Evolutionary conservation across 371 early-diverging fungal genomes (phyloP), one percentile per base, ranked within the genome.

Genomic region (Apophysomyces elegans): DNA sequence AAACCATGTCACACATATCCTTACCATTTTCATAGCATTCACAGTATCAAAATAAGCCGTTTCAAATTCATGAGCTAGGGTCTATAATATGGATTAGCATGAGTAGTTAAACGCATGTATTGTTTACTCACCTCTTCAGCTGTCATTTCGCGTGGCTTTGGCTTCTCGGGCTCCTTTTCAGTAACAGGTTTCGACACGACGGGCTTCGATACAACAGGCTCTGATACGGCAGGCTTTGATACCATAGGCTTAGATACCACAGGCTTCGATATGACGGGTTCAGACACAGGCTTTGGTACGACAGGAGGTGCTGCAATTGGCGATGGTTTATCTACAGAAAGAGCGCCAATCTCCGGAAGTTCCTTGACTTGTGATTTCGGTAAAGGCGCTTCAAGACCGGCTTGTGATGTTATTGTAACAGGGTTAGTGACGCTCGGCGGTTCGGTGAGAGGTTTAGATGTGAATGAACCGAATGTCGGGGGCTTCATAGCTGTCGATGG

Each of bases 1-100:
- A 45, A 12, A 43, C n/a, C 54, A n/a, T 37, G 6, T 14, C 36
- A 36, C 5, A 35, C 14, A 26, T 7, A 41, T 14, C 39, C 3
- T 59, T 68, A 74, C 74, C 58, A 67, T 43, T 37, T 67, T 58
- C 43, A 74, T 69, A 13, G 60, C 68, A 16, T 68, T 65, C 7
- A 50, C 60, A 13, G 71, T 64, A 11, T 14, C 58, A n/a, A 74
- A 61, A 54, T 71, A 74, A 8, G 68, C 44, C 9, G 21, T 16
- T 67, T 78, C 78, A 46, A 69, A 78, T 57, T 65, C 71, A 32
- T 58, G 58, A 2, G 71, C 75, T 75, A 78, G 74, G 12, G 73
- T 67, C 46, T 73, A 54, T 2, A 47, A 56, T 7, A 44, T 37
- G 37, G 36, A 21, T 45, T 36, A 65, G 36, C n/a, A 32, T 16